Conservation (phyloP, 805 yeast species). For the Yamadazyma akitaensis region DNA sequence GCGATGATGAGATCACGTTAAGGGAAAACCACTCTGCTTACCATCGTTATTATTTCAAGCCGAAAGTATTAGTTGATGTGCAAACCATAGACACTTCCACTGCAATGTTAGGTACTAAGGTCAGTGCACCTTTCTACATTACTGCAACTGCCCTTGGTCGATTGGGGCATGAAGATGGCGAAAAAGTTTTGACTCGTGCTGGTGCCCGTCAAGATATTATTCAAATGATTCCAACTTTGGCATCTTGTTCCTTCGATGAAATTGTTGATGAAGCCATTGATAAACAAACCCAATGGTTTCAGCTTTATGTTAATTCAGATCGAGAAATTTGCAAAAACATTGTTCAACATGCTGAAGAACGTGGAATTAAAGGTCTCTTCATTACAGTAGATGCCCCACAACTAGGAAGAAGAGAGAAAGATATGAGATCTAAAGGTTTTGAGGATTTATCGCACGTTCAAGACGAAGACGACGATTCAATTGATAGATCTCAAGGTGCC, state of each 20-base stretch:
- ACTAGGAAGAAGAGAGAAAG: slow-evolving; percentile 88
- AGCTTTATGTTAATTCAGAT: slow-evolving; percentile 78
- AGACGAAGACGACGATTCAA: slow-evolving; percentile 44
- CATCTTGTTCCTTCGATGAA: slow-evolving; percentile 86
- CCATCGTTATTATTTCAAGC: slow-evolving; percentile 85
- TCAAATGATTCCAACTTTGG: slow-evolving; percentile 92
- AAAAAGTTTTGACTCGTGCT: slow-evolving; percentile 78
- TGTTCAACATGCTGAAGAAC: slow-evolving; percentile 66
- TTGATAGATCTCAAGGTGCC: slow-evolving; percentile 78
- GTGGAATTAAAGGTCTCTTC: slow-evolving; percentile 79
- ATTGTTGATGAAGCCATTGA: slow-evolving; percentile 66
- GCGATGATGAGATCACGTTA: slow-evolving; percentile 88
- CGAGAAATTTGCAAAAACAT: slow-evolving; percentile 58
- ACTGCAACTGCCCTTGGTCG: slow-evolving; percentile 92
- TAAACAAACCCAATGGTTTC: slow-evolving; percentile 83
- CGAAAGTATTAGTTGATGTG: slow-evolving; percentile 79
- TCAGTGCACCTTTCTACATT: slow-evolving; percentile 78
- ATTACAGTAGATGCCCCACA: slow-evolving; percentile 93
- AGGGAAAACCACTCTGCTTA: slow-evolving; percentile 90
- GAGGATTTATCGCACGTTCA: slow-evolving; percentile 46
- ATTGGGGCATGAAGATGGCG: slow-evolving; percentile 93
- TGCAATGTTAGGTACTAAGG: slow-evolving; percentile 67
- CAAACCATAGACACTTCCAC: slow-evolving; percentile 66
- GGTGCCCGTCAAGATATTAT: slow-evolving; percentile 65
- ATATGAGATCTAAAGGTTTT: slow-evolving; percentile 61